Conservation (phyloP, 495 filamentous ascomycete genomes). For the Penicillium paradoxum region DNA sequence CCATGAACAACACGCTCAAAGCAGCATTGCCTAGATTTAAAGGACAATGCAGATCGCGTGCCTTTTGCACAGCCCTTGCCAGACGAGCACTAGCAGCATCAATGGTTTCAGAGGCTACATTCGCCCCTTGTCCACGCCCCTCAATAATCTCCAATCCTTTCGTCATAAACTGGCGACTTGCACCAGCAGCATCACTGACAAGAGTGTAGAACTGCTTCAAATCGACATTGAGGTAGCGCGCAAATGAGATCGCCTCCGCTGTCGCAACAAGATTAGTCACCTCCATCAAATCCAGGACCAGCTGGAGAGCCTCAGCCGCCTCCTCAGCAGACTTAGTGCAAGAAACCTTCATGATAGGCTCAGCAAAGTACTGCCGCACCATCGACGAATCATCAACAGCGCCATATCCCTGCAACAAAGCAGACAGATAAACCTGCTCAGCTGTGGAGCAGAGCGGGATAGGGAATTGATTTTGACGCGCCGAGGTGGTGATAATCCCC, state of each 20-base stretch:
- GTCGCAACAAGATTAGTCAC: slow-evolving; percentile 62
- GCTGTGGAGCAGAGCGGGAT: slow-evolving; percentile 67
- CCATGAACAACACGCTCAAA: slow-evolving; percentile 34
- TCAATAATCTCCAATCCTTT: slow-evolving; percentile 52
- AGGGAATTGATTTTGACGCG: slow-evolving; percentile 54
- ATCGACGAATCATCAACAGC: slow-evolving; percentile 67
- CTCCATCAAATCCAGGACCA: slow-evolving; percentile 56
- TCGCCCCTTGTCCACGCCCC: slow-evolving; percentile 24
- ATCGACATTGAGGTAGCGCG: slow-evolving; percentile 56
- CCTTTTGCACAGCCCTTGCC: slow-evolving; percentile 55
- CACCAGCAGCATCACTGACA: slow-evolving; percentile 65
- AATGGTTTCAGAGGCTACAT: slow-evolving; percentile 40
- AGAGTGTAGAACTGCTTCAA: slow-evolving; percentile 61
- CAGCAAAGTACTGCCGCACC: slow-evolving; percentile 53
- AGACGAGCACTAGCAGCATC: slow-evolving; percentile 52
- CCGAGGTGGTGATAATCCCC: slow-evolving; percentile 71
- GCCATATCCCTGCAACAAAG: slow-evolving; percentile 56
- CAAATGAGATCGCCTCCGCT: slow-evolving; percentile 64
- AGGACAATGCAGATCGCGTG: slow-evolving; percentile 47
- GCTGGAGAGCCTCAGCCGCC: slow-evolving; percentile 35
- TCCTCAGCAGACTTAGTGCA: slow-evolving; percentile 22
- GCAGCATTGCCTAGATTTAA: slow-evolving; percentile 41
- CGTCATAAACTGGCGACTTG: slow-evolving; percentile 56
- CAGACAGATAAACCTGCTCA: slow-evolving; percentile 64
- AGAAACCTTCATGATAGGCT: slow-evolving; percentile 35